phyloP scores from a whole-genome alignment of 2,329 filamentous ascomycete species.

The Botrytis galanthina region DNA sequence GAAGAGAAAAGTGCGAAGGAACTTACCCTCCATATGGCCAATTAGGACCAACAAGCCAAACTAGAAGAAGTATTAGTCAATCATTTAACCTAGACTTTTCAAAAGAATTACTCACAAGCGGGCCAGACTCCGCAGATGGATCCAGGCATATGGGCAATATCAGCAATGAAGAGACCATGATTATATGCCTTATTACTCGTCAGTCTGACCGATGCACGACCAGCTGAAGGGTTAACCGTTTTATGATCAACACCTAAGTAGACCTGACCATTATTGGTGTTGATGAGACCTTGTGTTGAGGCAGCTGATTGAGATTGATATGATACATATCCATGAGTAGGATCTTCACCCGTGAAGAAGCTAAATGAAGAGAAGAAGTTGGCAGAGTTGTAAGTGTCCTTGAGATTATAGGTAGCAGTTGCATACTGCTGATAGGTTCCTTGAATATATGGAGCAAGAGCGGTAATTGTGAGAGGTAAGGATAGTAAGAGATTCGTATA shows the following conservation, averaged over 20 bases:
- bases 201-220: slow-evolving; percentile 70
- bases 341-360: slow-evolving; percentile 60
- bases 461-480: background rate
- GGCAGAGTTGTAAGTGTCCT: slow-evolving; percentile 45
- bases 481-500: background rate
- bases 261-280: slow-evolving; percentile 47
- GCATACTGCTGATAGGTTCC: slow-evolving; percentile 19
- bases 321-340: slow-evolving; percentile 72
- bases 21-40: slow-evolving; percentile 62
- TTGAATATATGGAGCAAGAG: background rate
- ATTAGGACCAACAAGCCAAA: slow-evolving; percentile 54
- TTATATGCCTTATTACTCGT: slow-evolving; percentile 53
- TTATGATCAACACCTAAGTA: slow-evolving; percentile 69
- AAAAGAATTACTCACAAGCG: slow-evolving; percentile 41
- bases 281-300: slow-evolving; percentile 49
- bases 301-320: slow-evolving; percentile 62
- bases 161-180: slow-evolving; percentile 56
- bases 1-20: rapidly evolving
- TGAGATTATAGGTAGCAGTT: slow-evolving; percentile 43
- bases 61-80: background rate
- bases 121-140: slow-evolving; percentile 58
- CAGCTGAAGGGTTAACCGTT: slow-evolving; percentile 53
- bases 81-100: background rate
- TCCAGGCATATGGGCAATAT: slow-evolving; percentile 58
- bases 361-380: slow-evolving; percentile 50